phyloP scores from a whole-genome alignment of 2,329 filamentous ascomycete species.

The Neopestalotiopsis clavispora region DNA sequence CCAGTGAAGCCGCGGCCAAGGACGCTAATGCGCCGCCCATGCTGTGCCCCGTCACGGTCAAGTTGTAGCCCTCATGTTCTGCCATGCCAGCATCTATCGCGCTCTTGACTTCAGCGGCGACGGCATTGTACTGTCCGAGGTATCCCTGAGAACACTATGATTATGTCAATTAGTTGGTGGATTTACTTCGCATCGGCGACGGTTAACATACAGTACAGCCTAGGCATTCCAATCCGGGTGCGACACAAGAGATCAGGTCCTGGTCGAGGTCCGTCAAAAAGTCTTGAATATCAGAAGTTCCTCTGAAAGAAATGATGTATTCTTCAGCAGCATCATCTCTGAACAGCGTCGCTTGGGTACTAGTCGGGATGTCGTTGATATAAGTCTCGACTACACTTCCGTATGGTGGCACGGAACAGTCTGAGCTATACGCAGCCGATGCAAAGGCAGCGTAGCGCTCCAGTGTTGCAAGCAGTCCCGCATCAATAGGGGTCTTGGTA shows the following conservation, averaged over 20 bases:
- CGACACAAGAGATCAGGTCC: slow-evolving; percentile 14
- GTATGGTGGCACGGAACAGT: slow-evolving; percentile 5
- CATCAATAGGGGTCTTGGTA: slow-evolving; percentile 6
- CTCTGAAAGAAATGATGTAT: slow-evolving; percentile 12
- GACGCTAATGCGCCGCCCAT: slow-evolving; percentile 53
- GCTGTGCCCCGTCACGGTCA: slow-evolving; percentile 49
- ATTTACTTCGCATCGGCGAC: neutral
- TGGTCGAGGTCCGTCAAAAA: slow-evolving; percentile 14
- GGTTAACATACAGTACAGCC: slow-evolving; percentile 1
- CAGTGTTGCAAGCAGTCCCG: neutral
- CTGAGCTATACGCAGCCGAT: slow-evolving; percentile 10
- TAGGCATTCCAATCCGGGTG: slow-evolving; percentile 8
- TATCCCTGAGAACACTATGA: slow-evolving; percentile 9
- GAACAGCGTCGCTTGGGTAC: slow-evolving; percentile 11
- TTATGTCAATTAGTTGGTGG: too few relatives aligned
- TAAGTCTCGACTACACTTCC: slow-evolving; percentile 9
- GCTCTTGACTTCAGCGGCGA: slow-evolving; percentile 3
- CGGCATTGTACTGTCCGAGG: slow-evolving; percentile 12
- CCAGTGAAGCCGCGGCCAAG: slow-evolving; percentile 45
- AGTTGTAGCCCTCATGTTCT: slow-evolving; percentile 30
- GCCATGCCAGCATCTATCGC: slow-evolving; percentile 3
- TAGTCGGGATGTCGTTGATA: slow-evolving; percentile 6
- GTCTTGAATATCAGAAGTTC: slow-evolving; percentile 10
- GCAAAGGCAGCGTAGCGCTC: slow-evolving; percentile 13
- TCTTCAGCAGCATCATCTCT: slow-evolving; percentile 10